phyloP scores from a whole-genome alignment of 2,329 filamentous ascomycete species.

The Sporothrix protearum region DNA sequence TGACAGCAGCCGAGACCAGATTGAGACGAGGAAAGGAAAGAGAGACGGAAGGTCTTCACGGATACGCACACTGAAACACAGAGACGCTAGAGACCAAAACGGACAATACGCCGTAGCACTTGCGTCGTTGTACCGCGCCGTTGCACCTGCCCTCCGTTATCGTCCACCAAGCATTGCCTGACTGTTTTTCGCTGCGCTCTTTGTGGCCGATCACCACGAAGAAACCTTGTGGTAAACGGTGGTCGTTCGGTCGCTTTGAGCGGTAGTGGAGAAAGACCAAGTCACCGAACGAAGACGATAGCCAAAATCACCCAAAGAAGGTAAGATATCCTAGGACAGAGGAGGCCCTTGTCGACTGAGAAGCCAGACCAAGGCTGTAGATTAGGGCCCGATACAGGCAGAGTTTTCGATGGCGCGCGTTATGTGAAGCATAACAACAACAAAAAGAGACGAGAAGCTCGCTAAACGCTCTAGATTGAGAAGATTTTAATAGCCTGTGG shows the following conservation, averaged over 20 bases:
- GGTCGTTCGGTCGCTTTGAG: neutral
- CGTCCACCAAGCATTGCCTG: neutral
- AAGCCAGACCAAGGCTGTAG: neutral
- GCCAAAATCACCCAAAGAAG: neutral
- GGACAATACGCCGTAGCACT: conserved; percentile 16
- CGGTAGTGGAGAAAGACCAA: neutral
- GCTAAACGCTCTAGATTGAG: neutral
- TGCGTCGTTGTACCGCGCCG: conserved; percentile 5
- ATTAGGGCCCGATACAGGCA: neutral
- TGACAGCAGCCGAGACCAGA: neutral
- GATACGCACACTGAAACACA: neutral
- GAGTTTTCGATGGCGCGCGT: neutral
- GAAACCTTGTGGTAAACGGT: neutral
- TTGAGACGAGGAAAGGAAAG: neutral
- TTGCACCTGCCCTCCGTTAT: conserved; percentile 6
- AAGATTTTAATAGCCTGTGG: neutral
- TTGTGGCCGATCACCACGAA: neutral
- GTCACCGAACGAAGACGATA: neutral
- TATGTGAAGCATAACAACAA: neutral
- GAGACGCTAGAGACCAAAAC: conserved; percentile 16
- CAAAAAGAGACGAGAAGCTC: neutral
- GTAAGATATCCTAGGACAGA: too few relatives aligned
- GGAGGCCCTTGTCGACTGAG: neutral
- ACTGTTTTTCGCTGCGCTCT: neutral
- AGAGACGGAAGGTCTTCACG: neutral